Percentiles rank a stretch among this genome's conserved stretches.
These are phyloP conservation scores for Colletotrichum sp. DNA, from an alignment of 2,329 filamentous ascomycete genomes.

Conservation along the genomic window DNA sequence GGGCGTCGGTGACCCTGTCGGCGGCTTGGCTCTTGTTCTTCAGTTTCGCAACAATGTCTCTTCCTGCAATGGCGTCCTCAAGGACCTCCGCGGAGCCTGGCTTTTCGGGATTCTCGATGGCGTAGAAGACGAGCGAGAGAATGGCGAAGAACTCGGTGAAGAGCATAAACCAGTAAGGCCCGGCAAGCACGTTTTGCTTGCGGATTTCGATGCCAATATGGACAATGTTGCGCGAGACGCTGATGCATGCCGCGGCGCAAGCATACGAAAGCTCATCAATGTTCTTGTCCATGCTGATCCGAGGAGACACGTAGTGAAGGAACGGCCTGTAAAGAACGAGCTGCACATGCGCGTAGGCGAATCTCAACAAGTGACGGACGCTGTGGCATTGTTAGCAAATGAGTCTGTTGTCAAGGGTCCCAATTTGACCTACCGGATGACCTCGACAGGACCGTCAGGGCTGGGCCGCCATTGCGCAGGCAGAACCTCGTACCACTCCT, in stretches of 20 bases:
- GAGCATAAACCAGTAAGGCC: constrained; percentile 86
- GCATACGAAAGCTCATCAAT: constrained; percentile 82
- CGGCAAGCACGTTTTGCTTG: constrained; percentile 75
- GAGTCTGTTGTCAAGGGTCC: not conserved
- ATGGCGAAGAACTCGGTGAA: constrained; percentile 86
- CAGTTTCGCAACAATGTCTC: constrained; percentile 79
- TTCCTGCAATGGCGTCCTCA: constrained; percentile 83
- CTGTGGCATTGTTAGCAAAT: constrained; percentile 32
- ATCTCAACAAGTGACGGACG: constrained; percentile 76
- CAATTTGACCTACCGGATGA: constrained; percentile 69
- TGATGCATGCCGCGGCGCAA: constrained; percentile 68
- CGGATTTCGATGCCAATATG: constrained; percentile 82
- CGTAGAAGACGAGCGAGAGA: constrained; percentile 79
- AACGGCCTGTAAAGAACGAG: constrained; percentile 85
- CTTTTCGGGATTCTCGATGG: constrained; percentile 80
- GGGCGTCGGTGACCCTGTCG: constrained; percentile 79
- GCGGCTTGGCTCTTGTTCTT: constrained; percentile 88
- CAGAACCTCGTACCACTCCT: constrained; percentile 69
- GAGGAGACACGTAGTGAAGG: constrained; percentile 79
- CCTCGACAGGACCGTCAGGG: constrained; percentile 74
- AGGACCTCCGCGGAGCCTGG: constrained; percentile 79
- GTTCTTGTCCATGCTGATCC: constrained; percentile 57
- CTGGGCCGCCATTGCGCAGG: constrained; percentile 82
- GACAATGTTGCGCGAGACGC: constrained; percentile 74
- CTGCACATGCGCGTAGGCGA: constrained; percentile 84